These are phyloP conservation scores for Podosphaera leucotricha DNA, from an alignment of 2,329 filamentous ascomycete species.

Conservation along the genomic window DNA sequence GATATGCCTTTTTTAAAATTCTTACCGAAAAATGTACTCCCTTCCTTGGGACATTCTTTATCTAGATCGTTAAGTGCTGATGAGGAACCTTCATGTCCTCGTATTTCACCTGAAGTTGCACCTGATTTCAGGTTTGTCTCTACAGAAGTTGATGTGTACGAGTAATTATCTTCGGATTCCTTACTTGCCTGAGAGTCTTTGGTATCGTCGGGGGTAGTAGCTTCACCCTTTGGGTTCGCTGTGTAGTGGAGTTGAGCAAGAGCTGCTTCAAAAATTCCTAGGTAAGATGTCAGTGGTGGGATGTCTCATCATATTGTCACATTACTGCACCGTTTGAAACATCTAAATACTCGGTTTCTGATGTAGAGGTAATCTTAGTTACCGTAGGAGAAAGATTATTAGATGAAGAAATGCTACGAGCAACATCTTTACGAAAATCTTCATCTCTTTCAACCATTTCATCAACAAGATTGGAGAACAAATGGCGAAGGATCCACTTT, in stretches of 20 bases:
- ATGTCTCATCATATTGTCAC: constrained; percentile 39
- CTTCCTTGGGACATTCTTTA: constrained; percentile 36
- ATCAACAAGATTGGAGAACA: constrained; percentile 74
- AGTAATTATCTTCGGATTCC: constrained; percentile 61
- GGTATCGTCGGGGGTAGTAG: constrained; percentile 31
- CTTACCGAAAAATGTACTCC: constrained; percentile 48
- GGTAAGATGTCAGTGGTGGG: constrained; percentile 20
- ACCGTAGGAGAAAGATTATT: no score
- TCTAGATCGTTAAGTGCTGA: constrained; percentile 30
- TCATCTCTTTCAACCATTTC: constrained; percentile 75
- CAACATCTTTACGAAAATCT: constrained; percentile 41
- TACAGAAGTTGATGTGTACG: constrained; percentile 27
- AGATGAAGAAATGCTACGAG: constrained; percentile 28
- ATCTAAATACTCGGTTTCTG: constrained; percentile 16
- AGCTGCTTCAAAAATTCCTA: constrained; percentile 57
- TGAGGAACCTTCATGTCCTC: constrained; percentile 19
- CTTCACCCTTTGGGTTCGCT: constrained; percentile 25
- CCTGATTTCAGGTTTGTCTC: constrained; percentile 23
- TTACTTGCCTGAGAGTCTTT: constrained; percentile 30
- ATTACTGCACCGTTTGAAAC: constrained; percentile 25
- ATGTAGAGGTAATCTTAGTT: no score
- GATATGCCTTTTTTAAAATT: constrained; percentile 50
- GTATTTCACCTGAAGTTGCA: constrained; percentile 22
- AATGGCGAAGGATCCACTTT: constrained; percentile 83
- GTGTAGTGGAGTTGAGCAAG: constrained; percentile 23